Evolutionary conservation across 2,329 filamentous ascomycete species (phyloP).

Genomic region (Nemania sp.): DNA sequence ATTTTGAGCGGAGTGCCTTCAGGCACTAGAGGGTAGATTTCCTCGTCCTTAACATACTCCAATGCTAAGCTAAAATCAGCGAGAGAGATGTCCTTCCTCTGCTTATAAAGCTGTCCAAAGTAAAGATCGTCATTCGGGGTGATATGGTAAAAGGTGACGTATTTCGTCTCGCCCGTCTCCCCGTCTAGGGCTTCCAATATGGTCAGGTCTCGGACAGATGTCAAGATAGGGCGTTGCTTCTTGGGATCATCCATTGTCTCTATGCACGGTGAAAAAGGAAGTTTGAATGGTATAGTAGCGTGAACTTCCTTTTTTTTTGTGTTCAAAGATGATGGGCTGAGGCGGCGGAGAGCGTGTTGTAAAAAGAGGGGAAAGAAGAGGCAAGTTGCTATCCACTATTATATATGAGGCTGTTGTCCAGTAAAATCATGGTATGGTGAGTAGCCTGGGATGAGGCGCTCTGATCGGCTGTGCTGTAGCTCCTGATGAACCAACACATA

Average conservation of each 20-base stretch:
- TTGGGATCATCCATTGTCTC: slow-evolving; percentile 21
- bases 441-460: no score
- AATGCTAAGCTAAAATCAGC: slow-evolving; percentile 18
- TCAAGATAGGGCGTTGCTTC: slow-evolving; percentile 21
- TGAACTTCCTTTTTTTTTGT: slow-evolving; percentile 4
- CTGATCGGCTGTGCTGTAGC: no score
- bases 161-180: slow-evolving; percentile 20
- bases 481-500: no score
- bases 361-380: no score
- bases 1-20: slow-evolving; percentile 10
- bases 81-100: slow-evolving; percentile 23
- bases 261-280: slow-evolving; percentile 9
- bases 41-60: slow-evolving; percentile 26
- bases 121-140: slow-evolving; percentile 26
- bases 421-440: no score
- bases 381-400: no score
- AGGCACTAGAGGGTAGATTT: slow-evolving; percentile 29
- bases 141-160: slow-evolving; percentile 28
- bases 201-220: slow-evolving; percentile 28
- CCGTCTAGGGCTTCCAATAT: slow-evolving; percentile 25
- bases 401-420: no score
- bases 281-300: slow-evolving; percentile 17
- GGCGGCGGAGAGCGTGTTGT: not conserved
- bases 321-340: slow-evolving; percentile 13
- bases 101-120: slow-evolving; percentile 14